Base-by-base conservation (phyloP, 1,284 basidiomycete genomes). In the Clitocybe nebularis region DNA sequence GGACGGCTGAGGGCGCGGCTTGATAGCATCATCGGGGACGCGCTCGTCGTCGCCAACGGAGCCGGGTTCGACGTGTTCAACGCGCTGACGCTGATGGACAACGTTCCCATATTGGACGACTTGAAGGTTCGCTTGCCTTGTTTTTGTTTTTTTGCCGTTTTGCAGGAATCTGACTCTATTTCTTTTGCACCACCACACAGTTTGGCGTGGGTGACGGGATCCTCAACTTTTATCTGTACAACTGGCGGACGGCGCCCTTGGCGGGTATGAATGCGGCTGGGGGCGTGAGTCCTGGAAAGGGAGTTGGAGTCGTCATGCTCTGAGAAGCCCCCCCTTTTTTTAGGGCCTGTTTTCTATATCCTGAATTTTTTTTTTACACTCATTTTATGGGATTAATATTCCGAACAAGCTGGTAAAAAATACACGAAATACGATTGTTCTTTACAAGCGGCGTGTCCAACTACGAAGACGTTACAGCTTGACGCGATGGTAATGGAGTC, bases 21-120 rank as follows among this genome's bases (percentile, higher is more conserved):
- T 46, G 71, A 79, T 44, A 72, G 73, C 4, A 71, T 99, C 41
- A 72, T 94, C 23, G 71, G 75, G 9, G 93, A 95, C 61, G 79
- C 89, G 2, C 62, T 97, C 44, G 71, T 89, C 50, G 67, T 93
- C 36, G 93, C 94, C 0, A 78, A 85, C 50, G 74, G 88, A 63
- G 81, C 85, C 35, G 79, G 81, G 36, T 98, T 99, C 57, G 96
- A 99, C 61, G 96, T 99, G 6, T 83, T 99, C 64, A 99, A 99
- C 64, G 91, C 90, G 1, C 67, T 99, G 46, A 95, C 93, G 6
- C 67, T 97, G 46, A 91, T 98, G 84, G 96, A 99, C 64, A 99
- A 97, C 62, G 74, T 82, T 46, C 62, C 77, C 36, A 86, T 99
- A 66, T 61, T 99, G 41, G 66, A 79, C 23, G 89, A 95, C 45